phyloP scores from a whole-genome alignment of 768 basidiomycete species.

The Suillus alpinus region DNA sequence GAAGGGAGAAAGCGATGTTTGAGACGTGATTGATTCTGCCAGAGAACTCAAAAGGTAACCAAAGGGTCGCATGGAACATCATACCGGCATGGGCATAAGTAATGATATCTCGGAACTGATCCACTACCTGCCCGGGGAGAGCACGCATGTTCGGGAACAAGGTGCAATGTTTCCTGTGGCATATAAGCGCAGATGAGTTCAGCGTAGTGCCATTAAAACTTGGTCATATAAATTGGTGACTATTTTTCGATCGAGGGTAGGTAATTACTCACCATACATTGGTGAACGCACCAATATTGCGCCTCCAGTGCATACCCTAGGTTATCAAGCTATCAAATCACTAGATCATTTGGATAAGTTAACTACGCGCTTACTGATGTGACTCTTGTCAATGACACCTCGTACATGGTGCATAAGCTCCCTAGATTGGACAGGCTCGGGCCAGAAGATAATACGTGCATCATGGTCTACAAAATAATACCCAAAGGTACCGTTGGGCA shows the following conservation, averaged over 20 bases:
- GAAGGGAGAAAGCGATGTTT: conserved; percentile 38
- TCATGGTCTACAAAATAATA: conserved; percentile 49
- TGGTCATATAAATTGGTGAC: too few species aligned
- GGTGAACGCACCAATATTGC: conserved; percentile 2
- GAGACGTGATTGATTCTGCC: conserved; percentile 39
- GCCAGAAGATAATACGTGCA: conserved; percentile 41
- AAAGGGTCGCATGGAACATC: not conserved
- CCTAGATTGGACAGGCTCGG: conserved; percentile 36
- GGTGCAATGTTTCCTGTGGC: conserved; percentile 24
- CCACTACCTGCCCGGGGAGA: not conserved
- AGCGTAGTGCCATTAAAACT: not conserved
- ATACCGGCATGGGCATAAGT: conserved; percentile 9
- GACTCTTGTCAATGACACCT: conserved; percentile 7
- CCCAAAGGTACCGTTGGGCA: conserved; percentile 5
- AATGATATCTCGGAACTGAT: conserved; percentile 8
- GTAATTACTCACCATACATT: too few species aligned
- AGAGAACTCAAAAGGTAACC: not conserved
- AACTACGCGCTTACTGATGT: conserved; percentile 9
- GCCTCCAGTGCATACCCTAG: conserved; percentile 5
- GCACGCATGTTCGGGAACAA: conserved; percentile 10
- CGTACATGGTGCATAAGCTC: conserved; percentile 33
- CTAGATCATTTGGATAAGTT: not conserved
- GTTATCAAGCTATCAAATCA: not conserved
- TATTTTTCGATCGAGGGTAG: not conserved
- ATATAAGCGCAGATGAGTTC: not conserved